Conservation (phyloP, 208 protist genomes). For the Sergeia podlipaevii region DNA sequence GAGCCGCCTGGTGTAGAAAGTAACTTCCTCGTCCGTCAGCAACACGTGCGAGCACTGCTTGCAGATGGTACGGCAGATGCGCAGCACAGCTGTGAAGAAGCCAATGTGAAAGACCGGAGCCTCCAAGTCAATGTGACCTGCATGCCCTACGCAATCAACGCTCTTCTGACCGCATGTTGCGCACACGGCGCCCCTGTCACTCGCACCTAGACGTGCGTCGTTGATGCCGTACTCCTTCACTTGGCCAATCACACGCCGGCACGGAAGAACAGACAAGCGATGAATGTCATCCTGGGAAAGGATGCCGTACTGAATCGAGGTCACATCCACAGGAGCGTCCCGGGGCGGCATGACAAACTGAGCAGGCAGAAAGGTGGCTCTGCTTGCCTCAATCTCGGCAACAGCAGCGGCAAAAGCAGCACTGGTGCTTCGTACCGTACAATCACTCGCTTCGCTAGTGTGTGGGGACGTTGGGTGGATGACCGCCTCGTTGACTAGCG, state of each 20-base stretch:
- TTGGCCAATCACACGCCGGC: slow-evolving; percentile 62
- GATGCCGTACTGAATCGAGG: slow-evolving; percentile 87
- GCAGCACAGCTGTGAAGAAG: slow-evolving; percentile 94
- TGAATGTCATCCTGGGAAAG: slow-evolving; percentile 87
- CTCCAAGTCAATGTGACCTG: slow-evolving; percentile 97
- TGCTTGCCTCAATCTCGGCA: neutral
- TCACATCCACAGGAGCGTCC: slow-evolving; percentile 65
- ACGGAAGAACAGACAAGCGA: slow-evolving; percentile 73
- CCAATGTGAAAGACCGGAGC: slow-evolving; percentile 99
- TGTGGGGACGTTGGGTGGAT: neutral
- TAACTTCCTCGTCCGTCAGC: slow-evolving; percentile 75
- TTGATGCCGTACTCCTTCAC: slow-evolving; percentile 82
- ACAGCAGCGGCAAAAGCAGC: neutral
- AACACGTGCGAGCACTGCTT: slow-evolving; percentile 95
- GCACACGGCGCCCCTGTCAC: slow-evolving; percentile 84
- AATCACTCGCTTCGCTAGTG: neutral
- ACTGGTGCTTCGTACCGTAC: neutral
- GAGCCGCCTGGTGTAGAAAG: slow-evolving; percentile 58
- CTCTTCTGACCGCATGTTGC: slow-evolving; percentile 91
- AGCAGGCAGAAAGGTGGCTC: slow-evolving; percentile 6
- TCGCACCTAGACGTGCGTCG: slow-evolving; percentile 90
- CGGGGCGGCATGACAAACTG: slow-evolving; percentile 48
- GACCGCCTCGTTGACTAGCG: neutral
- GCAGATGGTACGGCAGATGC: slow-evolving; percentile 97
- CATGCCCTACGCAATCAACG: slow-evolving; percentile 98